phyloP scores from a whole-genome alignment of 495 filamentous ascomycete genomes.

The Rhypophila decipiens region DNA sequence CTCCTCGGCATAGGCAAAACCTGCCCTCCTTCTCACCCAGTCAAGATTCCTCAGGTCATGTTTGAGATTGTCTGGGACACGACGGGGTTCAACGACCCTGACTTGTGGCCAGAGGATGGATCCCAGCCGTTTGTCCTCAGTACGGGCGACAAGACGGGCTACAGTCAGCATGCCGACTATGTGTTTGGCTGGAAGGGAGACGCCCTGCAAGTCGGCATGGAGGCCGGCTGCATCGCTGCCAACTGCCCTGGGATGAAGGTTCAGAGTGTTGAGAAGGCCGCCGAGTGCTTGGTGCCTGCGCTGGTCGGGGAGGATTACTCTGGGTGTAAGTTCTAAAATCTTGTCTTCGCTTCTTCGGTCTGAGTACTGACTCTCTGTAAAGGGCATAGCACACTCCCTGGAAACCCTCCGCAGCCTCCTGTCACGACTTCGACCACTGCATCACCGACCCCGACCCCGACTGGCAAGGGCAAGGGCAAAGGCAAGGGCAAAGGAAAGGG shows the following conservation, averaged over 20 bases:
- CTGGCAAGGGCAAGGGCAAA: too few relatives aligned
- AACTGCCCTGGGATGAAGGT: conserved; percentile 4
- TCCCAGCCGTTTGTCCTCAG: conserved; percentile 35
- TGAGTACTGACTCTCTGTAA: background rate
- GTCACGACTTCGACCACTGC: too few relatives aligned
- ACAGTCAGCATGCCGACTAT: conserved; percentile 10
- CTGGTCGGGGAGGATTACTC: background rate
- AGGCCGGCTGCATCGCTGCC: conserved; percentile 6
- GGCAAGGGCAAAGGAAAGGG: too few relatives aligned
- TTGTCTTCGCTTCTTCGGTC: background rate
- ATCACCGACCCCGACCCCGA: too few relatives aligned
- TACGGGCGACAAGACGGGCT: conserved; percentile 6
- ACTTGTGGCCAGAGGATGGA: conserved; percentile 34
- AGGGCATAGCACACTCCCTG: background rate
- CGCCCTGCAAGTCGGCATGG: conserved; percentile 31
- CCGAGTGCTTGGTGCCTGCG: background rate
- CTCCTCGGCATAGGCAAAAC: conserved; percentile 25
- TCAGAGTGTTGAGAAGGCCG: background rate
- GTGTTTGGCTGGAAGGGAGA: conserved; percentile 29
- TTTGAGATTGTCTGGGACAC: conserved; percentile 43
- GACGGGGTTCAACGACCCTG: conserved; percentile 29
- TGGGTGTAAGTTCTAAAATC: conserved; percentile 2
- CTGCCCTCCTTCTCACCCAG: conserved; percentile 39
- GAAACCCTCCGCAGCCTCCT: background rate
- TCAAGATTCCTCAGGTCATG: conserved; percentile 34